Evolutionary conservation across 2,329 filamentous ascomycete species (phyloP), one percentile per base, ranked within the genome.

Genomic region (Aschersonia sp.): DNA sequence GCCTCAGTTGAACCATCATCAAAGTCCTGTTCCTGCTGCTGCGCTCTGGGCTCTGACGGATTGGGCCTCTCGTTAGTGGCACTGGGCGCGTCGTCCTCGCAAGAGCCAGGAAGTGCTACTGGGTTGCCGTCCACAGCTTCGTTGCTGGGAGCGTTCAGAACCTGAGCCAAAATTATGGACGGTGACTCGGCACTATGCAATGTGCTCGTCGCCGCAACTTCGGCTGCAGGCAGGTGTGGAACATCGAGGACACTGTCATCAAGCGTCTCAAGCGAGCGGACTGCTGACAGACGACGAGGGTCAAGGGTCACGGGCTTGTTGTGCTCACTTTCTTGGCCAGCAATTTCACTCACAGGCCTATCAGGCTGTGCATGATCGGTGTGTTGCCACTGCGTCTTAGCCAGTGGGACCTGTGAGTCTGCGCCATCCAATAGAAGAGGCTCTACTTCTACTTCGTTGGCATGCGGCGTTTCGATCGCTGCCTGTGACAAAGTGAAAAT

Each of bases 101-200:
- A 20, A 20, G 20, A 20, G 20, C 20, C 20, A 20, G 20, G 20
- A 20, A 20, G 20, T 20, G 20, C 20, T 2, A 20, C 20, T 20
- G 20, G 20, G 20, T 20, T 20, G 20, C 20, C 20, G 20, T 20
- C 20, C 20, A 20, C 20, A 20, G 51, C 56, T 4, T 53, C 53
- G 3, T 57, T 51, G 32, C 57, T 60, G 29, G 55, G 57, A 40
- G 4, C 9, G 28, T 57, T 59, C 41, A 57, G 64, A 10, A 69
- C 63, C 40, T 64, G 65, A 20, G 66, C 64, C 4, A 65, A 60
- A n/a, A 65, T 65, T 30, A 69, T 54, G 2, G 66, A 67, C 9
- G 55, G 51, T n/a, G 56, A 58, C 3, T 59, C 54, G 2, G 56
- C 31, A 20, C 58, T 50, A 6, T 52, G 53, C 9, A 46, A n/a